Evolutionary conservation across 345 rosid species (phyloP).

Genomic region (Gossypium sturtianum): DNA sequence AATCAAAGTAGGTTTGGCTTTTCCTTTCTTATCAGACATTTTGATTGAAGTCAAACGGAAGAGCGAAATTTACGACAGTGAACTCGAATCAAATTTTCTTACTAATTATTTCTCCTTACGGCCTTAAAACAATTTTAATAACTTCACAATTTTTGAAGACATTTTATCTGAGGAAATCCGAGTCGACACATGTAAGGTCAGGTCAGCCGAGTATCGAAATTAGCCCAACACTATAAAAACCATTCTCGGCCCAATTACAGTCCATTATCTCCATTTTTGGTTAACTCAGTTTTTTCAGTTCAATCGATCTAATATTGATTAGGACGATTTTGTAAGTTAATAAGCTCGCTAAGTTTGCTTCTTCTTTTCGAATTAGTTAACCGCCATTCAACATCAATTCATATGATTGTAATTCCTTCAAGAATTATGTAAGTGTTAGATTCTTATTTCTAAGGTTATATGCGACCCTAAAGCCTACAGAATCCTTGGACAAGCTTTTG

Average conservation of each 20-base stretch:
- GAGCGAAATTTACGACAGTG: not conserved
- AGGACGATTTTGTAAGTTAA: too few species aligned
- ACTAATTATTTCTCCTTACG: not conserved
- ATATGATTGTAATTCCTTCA: too few species aligned
- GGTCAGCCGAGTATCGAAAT: not conserved
- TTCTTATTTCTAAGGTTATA: too few species aligned
- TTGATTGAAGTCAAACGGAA: not conserved
- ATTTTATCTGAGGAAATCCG: not conserved
- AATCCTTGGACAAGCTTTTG: too few species aligned
- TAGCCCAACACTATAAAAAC: not conserved
- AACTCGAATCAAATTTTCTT: not conserved
- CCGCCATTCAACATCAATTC: too few species aligned
- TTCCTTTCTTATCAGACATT: conserved; percentile 18
- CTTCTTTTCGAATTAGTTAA: too few species aligned
- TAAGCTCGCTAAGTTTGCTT: too few species aligned
- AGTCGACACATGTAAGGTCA: not conserved
- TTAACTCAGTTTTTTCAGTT: too few species aligned
- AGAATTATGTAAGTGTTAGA: too few species aligned
- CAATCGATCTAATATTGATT: too few species aligned
- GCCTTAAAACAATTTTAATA: not conserved
- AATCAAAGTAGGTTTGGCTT: conserved; percentile 11
- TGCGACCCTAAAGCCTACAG: too few species aligned
- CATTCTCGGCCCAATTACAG: not conserved
- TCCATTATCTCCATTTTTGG: not conserved
- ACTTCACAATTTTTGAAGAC: not conserved